Percentiles rank a stretch among this genome's conserved stretches.
These are phyloP conservation scores for Diaporthe citrichinensis DNA, from an alignment of 2,329 filamentous ascomycete species.

Conservation along the genomic window DNA sequence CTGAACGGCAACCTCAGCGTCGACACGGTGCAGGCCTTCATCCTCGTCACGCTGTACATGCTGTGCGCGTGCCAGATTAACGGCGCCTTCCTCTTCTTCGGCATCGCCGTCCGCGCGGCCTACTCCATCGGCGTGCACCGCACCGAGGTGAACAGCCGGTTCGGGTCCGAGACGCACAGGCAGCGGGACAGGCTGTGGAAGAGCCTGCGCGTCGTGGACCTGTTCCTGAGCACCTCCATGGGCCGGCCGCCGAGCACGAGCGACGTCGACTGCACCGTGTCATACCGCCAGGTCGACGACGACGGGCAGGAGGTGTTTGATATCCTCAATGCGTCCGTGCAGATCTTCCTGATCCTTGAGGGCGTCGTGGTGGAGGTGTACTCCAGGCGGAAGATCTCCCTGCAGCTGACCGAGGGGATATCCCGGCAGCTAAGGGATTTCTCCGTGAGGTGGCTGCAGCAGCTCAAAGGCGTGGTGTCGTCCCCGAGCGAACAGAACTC, in stretches of 20 bases:
- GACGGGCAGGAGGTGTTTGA: conserved; percentile 58
- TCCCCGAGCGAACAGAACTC: conserved; percentile 46
- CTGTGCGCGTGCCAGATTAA: conserved; percentile 69
- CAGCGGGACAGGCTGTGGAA: conserved; percentile 68
- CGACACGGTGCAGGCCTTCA: conserved; percentile 64
- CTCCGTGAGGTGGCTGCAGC: conserved; percentile 63
- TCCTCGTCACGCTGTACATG: conserved; percentile 67
- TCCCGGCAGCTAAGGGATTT: conserved; percentile 67
- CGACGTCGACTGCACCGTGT: conserved; percentile 68
- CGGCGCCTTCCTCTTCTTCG: conserved; percentile 68
- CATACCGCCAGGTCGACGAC: conserved; percentile 56
- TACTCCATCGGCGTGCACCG: conserved; percentile 68
- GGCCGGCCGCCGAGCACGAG: conserved; percentile 67
- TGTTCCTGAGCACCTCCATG: conserved; percentile 68
- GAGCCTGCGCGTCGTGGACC: conserved; percentile 65
- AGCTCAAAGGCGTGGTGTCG: conserved; percentile 57
- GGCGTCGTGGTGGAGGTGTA: conserved; percentile 66
- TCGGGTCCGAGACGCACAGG: conserved; percentile 58
- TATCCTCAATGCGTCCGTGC: conserved; percentile 65
- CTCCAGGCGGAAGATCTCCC: conserved; percentile 66
- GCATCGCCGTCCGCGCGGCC: conserved; percentile 65
- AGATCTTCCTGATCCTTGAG: conserved; percentile 67
- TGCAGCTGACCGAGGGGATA: conserved; percentile 67
- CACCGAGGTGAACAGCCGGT: conserved; percentile 67
- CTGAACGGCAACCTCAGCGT: conserved; percentile 63